Base-by-base conservation (phyloP, 1,139 yeast species). In the Yamadazyma songkhlaensis region DNA sequence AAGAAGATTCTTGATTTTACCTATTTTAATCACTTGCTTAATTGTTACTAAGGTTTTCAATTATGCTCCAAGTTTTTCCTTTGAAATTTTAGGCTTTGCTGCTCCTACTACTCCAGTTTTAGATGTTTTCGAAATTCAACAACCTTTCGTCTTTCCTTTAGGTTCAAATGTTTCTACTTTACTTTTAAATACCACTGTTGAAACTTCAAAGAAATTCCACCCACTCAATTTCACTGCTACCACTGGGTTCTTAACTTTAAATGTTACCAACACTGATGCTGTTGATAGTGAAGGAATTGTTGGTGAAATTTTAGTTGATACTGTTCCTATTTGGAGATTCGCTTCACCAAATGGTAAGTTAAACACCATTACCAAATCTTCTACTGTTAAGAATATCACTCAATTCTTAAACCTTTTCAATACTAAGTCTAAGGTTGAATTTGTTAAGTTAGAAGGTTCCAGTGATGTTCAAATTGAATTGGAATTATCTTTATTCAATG, bases 261-360 rank as follows among this genome's bases (percentile, higher is more conserved):
- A 56, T 34, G 44, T 55, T 40, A 46, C 60, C 25, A 46, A 50
- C 31, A 34, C 31, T 5, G 51, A 50, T 29, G 35, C 39, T 17
- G 43, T 35, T 20, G 43, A 47, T n/a, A 46, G 49, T 17, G 41
- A 47, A 9, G 40, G 45, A 4, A 27, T 38, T 11, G 50, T 55
- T n/a, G 49, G 49, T 23, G 60, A 56, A 39, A 40, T 56, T 14
- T 40, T 44, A 15, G 41, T 55, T 26, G 59, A 44, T 29, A 51
- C 43, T 9, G 39, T 33, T 28, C 56, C 61, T 17, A 41, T 56
- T 12, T 56, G 61, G 60, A 51, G 61, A 47, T 48, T 57, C 21
- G 49, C 59, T 7, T 46, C 57, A 28, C 61, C 61, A n/a, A 34
- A 31, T 29, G 37, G 43, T 8, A 44, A 47, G 28, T 33, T 43